Percentiles rank a stretch among this genome's conserved stretches.
phyloP scores from a whole-genome alignment of 352 stramenopile genomes.

The Globisporangium lucens region DNA sequence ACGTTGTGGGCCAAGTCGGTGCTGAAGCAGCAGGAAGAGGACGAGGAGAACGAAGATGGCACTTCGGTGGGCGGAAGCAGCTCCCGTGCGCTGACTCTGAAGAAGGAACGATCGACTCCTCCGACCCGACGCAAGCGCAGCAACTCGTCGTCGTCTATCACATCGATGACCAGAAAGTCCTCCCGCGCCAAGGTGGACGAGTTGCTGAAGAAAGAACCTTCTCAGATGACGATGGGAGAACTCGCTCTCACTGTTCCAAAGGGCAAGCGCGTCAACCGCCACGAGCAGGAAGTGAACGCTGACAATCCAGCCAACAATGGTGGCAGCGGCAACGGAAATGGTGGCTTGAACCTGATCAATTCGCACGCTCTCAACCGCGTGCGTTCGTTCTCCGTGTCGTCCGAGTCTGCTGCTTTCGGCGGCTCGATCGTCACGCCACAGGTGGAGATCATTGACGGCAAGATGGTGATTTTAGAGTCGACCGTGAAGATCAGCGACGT shows the following conservation, averaged over 20 bases:
- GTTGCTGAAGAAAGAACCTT: slow-evolving; percentile 64
- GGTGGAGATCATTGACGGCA: slow-evolving; percentile 82
- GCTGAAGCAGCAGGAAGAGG: slow-evolving; percentile 40
- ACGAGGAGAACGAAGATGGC: slow-evolving; percentile 19
- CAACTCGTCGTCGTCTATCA: slow-evolving; percentile 49
- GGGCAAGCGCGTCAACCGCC: slow-evolving; percentile 45
- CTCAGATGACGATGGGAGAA: slow-evolving; percentile 85
- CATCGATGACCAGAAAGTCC: slow-evolving; percentile 26
- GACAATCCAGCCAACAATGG: slow-evolving; percentile 26
- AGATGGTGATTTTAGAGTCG: slow-evolving; percentile 77
- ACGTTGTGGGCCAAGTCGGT: slow-evolving; percentile 75
- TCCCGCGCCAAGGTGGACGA: slow-evolving; percentile 51
- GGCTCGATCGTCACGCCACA: slow-evolving; percentile 70
- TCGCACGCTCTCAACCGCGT: slow-evolving; percentile 44
- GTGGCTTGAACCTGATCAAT: slow-evolving; percentile 32
- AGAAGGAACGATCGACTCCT: slow-evolving; percentile 26
- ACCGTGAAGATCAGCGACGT: slow-evolving; percentile 66
- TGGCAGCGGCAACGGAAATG: not conserved
- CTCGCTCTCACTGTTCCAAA: slow-evolving; percentile 73
- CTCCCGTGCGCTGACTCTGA: slow-evolving; percentile 26
- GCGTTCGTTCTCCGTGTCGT: slow-evolving; percentile 60
- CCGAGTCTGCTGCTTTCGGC: slow-evolving; percentile 55
- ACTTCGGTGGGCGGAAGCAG: not conserved
- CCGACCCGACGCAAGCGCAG: slow-evolving; percentile 44
- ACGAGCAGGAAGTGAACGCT: slow-evolving; percentile 56